phyloP scores from a whole-genome alignment of 371 early-diverging fungal species.

The Mucor piriformis region DNA sequence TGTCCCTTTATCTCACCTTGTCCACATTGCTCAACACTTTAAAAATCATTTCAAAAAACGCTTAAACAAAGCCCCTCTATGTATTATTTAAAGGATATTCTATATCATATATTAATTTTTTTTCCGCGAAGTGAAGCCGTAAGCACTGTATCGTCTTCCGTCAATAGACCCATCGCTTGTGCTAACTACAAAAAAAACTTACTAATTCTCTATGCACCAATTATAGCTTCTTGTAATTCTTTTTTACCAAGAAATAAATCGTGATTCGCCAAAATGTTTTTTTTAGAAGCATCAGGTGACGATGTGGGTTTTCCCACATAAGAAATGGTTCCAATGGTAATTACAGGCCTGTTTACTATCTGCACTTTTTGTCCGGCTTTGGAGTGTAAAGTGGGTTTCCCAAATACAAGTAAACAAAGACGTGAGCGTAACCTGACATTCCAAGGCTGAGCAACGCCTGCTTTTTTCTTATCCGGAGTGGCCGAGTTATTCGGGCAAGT shows the following conservation, averaged over 20 bases:
- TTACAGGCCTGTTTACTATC: slow-evolving; percentile 29
- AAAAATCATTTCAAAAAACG: slow-evolving; percentile 1
- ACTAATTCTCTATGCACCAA: background rate
- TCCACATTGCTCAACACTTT: background rate
- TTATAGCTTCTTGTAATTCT: background rate
- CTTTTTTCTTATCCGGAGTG: background rate
- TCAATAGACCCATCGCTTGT: slow-evolving; percentile 38
- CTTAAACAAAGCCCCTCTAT: slow-evolving; percentile 1
- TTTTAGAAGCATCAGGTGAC: background rate
- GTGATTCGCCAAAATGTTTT: background rate
- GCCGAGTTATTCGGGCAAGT: no score
- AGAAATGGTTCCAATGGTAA: slow-evolving; percentile 29
- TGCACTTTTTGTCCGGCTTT: slow-evolving; percentile 31
- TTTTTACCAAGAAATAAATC: background rate
- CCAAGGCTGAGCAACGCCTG: background rate
- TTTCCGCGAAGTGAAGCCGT: no score
- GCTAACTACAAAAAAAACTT: slow-evolving; percentile 24
- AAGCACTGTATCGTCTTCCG: slow-evolving; percentile 38
- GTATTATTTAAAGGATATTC: background rate
- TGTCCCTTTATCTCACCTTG: slow-evolving; percentile 1
- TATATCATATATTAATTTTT: background rate
- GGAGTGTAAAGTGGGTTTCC: slow-evolving; percentile 11
- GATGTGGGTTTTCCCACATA: slow-evolving; percentile 23
- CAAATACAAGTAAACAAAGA: slow-evolving; percentile 13
- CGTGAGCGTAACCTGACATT: slow-evolving; percentile 14